These are phyloP conservation scores for Aspergillus conjunctus DNA, from an alignment of 495 filamentous ascomycete genomes.

Conservation along the genomic window DNA sequence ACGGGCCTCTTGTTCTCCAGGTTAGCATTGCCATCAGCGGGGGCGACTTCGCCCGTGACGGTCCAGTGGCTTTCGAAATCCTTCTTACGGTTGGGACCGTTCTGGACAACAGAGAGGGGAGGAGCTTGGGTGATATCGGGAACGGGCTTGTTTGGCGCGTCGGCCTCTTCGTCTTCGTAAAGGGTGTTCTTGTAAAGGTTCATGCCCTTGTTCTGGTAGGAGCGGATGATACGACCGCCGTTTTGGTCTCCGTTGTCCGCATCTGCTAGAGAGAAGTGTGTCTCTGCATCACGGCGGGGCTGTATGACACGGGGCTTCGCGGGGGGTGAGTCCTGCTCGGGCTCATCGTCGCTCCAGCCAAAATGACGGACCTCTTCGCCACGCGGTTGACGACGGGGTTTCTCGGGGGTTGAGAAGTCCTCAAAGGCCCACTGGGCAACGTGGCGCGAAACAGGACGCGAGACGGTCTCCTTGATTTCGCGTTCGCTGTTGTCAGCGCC, in stretches of 20 bases:
- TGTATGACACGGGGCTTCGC: slow-evolving; percentile 58
- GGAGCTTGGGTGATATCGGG: slow-evolving; percentile 32
- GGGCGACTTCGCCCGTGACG: slow-evolving; percentile 61
- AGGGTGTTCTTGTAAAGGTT: slow-evolving; percentile 78
- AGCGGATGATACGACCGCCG: slow-evolving; percentile 41
- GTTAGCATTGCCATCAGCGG: slow-evolving; percentile 39
- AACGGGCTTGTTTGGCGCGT: slow-evolving; percentile 27
- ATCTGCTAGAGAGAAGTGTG: slow-evolving; percentile 76
- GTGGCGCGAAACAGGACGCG: slow-evolving; percentile 61
- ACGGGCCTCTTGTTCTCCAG: slow-evolving; percentile 60
- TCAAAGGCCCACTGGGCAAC: slow-evolving; percentile 79
- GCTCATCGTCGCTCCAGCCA: slow-evolving; percentile 69
- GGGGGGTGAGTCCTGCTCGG: slow-evolving; percentile 58
- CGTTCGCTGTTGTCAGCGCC: slow-evolving; percentile 56
- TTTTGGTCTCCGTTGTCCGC: slow-evolving; percentile 30
- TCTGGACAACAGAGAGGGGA: slow-evolving; percentile 63
- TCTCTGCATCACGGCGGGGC: slow-evolving; percentile 73
- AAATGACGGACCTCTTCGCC: slow-evolving; percentile 67
- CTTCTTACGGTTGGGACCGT: slow-evolving; percentile 66
- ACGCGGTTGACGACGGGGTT: slow-evolving; percentile 55
- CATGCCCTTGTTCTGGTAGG: slow-evolving; percentile 61
- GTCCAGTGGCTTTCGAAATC: slow-evolving; percentile 74
- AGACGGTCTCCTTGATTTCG: slow-evolving; percentile 40
- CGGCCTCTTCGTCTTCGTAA: slow-evolving; percentile 55
- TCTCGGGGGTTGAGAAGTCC: slow-evolving; percentile 80